Percentiles rank a stretch among this genome's conserved stretches.
Evolutionary conservation across 2,329 filamentous ascomycete species (phyloP).

Genomic region (Colletotrichum camelliae): DNA sequence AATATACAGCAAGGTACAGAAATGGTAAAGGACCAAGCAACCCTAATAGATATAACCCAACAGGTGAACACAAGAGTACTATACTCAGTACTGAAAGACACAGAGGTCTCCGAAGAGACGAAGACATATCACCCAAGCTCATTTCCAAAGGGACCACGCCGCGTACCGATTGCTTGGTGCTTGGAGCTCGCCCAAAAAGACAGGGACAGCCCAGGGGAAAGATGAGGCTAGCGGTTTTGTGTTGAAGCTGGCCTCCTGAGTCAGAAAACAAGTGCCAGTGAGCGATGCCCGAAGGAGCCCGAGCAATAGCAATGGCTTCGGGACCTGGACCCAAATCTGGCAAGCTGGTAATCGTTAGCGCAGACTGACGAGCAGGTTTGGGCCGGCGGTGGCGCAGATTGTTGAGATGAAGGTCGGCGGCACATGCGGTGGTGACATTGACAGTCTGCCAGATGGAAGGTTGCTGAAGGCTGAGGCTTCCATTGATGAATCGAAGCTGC

Average conservation of each 20-base stretch:
- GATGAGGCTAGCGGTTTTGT: conserved; percentile 14
- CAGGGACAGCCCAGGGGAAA: not conserved
- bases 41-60: too few species aligned
- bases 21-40: too few species aligned
- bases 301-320: conserved; percentile 1
- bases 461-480: not conserved
- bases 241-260: not conserved
- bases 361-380: not conserved
- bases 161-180: not conserved
- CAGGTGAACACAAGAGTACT: too few species aligned
- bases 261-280: not conserved
- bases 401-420: not conserved
- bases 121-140: conserved; percentile 1
- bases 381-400: not conserved
- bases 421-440: not conserved
- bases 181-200: not conserved
- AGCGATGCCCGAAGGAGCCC: not conserved
- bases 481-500: not conserved
- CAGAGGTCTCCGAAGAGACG: too few species aligned
- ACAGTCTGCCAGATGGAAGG: not conserved
- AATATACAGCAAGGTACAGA: too few species aligned
- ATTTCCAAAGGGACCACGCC: not conserved
- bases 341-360: not conserved
- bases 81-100: too few species aligned
- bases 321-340: not conserved